Percentiles rank a stretch among this genome's conserved stretches.
These are phyloP conservation scores for Tricholomella constricta DNA, from an alignment of 768 basidiomycete species.

Conservation along the genomic window DNA sequence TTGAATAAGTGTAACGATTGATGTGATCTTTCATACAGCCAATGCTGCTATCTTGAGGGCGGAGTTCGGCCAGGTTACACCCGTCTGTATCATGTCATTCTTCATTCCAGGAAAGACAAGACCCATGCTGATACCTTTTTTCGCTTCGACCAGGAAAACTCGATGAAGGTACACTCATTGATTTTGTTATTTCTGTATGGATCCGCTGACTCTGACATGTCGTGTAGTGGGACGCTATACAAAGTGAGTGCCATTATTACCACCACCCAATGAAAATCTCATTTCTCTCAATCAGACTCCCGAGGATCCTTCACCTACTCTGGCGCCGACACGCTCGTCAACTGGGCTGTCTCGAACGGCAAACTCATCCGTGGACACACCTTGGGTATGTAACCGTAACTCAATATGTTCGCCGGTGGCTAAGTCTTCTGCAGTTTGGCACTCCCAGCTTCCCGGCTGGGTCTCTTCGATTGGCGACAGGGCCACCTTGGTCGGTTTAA, in stretches of 20 bases:
- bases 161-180: slow-evolving; percentile 39
- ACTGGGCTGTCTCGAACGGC: slow-evolving; percentile 41
- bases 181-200: too few species aligned
- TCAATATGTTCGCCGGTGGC: too few species aligned
- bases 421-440: too few species aligned
- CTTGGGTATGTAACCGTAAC: too few species aligned
- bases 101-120: too few species aligned
- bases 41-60: slow-evolving; percentile 33
- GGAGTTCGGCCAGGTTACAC: slow-evolving; percentile 41
- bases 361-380: slow-evolving; percentile 46
- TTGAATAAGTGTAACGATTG: too few species aligned
- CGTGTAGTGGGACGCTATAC: slow-evolving; percentile 43
- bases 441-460: slow-evolving; percentile 45
- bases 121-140: background rate
- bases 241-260: slow-evolving; percentile 21
- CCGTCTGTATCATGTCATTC: slow-evolving; percentile 18
- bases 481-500: slow-evolving; percentile 37
- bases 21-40: too few species aligned
- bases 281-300: slow-evolving; percentile 15
- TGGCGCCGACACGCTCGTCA: slow-evolving; percentile 39
- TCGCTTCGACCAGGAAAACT: slow-evolving; percentile 31
- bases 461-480: slow-evolving; percentile 39
- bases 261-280: background rate
- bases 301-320: slow-evolving; percentile 33
- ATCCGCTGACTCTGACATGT: too few species aligned